Evolutionary conservation across 2,329 filamentous ascomycete species (phyloP), one percentile per base, ranked within the genome.

Genomic region (Hypoxylon sp.): DNA sequence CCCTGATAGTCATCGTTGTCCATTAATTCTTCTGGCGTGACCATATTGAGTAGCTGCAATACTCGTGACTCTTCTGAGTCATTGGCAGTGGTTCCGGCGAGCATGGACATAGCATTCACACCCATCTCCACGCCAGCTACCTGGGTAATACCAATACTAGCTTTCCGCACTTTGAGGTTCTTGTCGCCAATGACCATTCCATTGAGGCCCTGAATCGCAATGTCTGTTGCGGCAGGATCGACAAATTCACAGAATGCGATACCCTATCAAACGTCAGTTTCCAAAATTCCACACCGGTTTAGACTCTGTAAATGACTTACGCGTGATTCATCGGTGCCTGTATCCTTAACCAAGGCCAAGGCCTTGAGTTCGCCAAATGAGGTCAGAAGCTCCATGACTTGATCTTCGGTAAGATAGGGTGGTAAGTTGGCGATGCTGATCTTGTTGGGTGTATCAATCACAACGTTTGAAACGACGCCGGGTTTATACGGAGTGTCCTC

Each of bases 241-340:
- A 88, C 86, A 75, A 98, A 99, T 80, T 99, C 97, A 81, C 93
- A 97, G 83, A 99, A 99, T 0, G 95, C 95, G 75, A 99, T 94
- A 32, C 96, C 96, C 91, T 97, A 72, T 32, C 19, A 53, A 27
- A 31, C 56, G 70, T 82, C 79, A 81, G 78, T 67, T 51, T 31
- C 10, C 10, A 13, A 13, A 37, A 17, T 32, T 32, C 24, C 21
- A 46, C 37, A 10, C 15, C 42, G 24, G 11, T 47, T 47, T 55
- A 27, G 21, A 53, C 46, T 11, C 39, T n/a, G 55, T 19, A 11
- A 58, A 56, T 62, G 24, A 84, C 91, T 84, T 87, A 96, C 93
- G 74, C 93, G 87, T 61, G 94, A 97, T 80, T 97, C 92, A 61
- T 94, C 94, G 1, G 92, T 95, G 70, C 89, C 88, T 32, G 84